phyloP scores from a whole-genome alignment of 2,329 filamentous ascomycete genomes.

The Aulographum hederae region DNA sequence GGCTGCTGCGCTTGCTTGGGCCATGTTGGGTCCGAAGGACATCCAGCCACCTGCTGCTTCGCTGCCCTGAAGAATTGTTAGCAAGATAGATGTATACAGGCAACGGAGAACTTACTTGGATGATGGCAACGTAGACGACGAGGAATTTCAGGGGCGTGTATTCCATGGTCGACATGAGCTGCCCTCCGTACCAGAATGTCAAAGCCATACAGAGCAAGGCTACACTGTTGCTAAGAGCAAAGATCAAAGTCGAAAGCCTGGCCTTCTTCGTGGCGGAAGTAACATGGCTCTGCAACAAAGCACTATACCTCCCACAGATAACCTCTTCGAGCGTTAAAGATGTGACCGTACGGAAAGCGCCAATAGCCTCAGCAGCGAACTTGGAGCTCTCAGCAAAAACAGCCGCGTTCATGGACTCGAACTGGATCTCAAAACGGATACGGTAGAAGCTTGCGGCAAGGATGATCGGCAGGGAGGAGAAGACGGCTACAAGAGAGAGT shows the following conservation, averaged over 20 bases:
- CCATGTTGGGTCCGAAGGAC: constrained; percentile 25
- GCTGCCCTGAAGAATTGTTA: too few relatives aligned
- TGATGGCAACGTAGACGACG: constrained; percentile 32
- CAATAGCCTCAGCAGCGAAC: constrained; percentile 57
- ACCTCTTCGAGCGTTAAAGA: constrained; percentile 50
- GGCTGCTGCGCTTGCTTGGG: constrained; percentile 16
- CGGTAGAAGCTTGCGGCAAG: constrained; percentile 30
- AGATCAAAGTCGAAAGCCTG: constrained; percentile 42
- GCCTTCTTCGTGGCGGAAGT: constrained; percentile 40
- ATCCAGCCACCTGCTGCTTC: constrained; percentile 20
- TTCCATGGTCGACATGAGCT: constrained; percentile 23
- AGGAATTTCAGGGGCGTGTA: constrained; percentile 31
- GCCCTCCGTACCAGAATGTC: constrained; percentile 34
- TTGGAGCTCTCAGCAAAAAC: constrained; percentile 56
- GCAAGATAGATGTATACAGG: constrained; percentile 22
- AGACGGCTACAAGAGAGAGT: constrained; percentile 47
- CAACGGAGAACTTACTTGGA: too few relatives aligned
- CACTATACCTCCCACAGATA: constrained; percentile 43
- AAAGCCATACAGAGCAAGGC: constrained; percentile 45
- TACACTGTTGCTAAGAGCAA: constrained; percentile 51
- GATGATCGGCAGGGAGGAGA: constrained; percentile 35
- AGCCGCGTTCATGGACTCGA: constrained; percentile 47
- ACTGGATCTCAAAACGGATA: constrained; percentile 41
- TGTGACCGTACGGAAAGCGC: constrained; percentile 54
- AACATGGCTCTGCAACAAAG: constrained; percentile 41